A percentile compares a stretch with the other conserved stretches of the same genome.
These are phyloP conservation scores for Lactuca saligna DNA, from an alignment of 129 eudicot species.

Conservation along the genomic window DNA sequence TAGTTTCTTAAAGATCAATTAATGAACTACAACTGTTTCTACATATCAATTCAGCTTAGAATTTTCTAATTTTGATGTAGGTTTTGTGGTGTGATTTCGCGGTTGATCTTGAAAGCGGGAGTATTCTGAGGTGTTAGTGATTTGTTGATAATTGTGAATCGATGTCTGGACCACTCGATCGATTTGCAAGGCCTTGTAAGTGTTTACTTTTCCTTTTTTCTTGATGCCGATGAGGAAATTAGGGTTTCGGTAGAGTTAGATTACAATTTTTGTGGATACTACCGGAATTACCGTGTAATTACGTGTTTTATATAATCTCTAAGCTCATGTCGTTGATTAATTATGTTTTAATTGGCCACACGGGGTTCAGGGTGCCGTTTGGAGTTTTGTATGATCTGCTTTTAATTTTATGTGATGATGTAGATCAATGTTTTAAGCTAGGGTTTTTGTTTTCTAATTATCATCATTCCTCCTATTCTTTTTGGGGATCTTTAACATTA, in stretches of 20 bases:
- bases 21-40: slow-evolving; percentile 2
- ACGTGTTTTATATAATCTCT: neutral
- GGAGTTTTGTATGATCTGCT: neutral
- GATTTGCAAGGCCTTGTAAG: slow-evolving; percentile 91
- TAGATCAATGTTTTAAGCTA: neutral
- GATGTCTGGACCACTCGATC: slow-evolving; percentile 93
- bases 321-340: neutral
- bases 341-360: neutral
- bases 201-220: slow-evolving; percentile 9
- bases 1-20: neutral
- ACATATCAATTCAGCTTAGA: slow-evolving; percentile 15
- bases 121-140: slow-evolving; percentile 5
- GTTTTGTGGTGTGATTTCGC: slow-evolving; percentile 10
- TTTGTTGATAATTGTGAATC: slow-evolving; percentile 18
- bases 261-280: neutral
- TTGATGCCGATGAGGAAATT: neutral
- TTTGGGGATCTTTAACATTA: neutral
- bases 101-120: slow-evolving; percentile 7
- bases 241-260: slow-evolving; percentile 26
- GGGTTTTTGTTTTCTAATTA: slow-evolving; percentile 8
- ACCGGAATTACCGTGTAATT: slow-evolving; percentile 4
- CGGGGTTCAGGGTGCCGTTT: neutral
- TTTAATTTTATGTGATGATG: too few species aligned
- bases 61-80: slow-evolving; percentile 7
- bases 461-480: slow-evolving; percentile 1